Evolutionary conservation across 257 asterid species (phyloP).

Genomic region (Scutellaria barbata): DNA sequence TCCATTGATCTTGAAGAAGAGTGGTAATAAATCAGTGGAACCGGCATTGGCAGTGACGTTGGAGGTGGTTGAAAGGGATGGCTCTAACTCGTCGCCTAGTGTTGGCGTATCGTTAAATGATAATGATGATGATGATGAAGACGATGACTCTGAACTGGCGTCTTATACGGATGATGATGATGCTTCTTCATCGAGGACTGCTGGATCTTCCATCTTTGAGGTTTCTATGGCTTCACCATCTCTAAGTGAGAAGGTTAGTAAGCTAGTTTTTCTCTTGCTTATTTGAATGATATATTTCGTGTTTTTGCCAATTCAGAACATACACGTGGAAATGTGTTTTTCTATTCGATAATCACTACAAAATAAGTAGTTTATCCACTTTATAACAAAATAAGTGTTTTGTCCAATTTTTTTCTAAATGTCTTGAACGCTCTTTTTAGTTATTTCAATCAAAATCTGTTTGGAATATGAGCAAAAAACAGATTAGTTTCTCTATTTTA

Average conservation of each 20-base stretch:
- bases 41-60: constrained; percentile 62
- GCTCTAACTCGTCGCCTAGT: constrained; percentile 68
- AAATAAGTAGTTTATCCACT: too few species aligned
- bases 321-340: too few species aligned
- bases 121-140: neutral
- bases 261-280: neutral
- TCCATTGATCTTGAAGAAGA: constrained; percentile 72
- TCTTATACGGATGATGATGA: constrained; percentile 62
- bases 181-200: constrained; percentile 74
- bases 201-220: constrained; percentile 57
- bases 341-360: too few species aligned
- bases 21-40: constrained; percentile 46
- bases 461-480: too few species aligned
- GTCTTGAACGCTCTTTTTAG: too few species aligned
- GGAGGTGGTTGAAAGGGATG: constrained; percentile 64
- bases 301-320: too few species aligned
- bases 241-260: constrained; percentile 63
- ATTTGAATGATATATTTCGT: too few species aligned
- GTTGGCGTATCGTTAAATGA: constrained; percentile 42
- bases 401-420: too few species aligned
- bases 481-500: too few species aligned
- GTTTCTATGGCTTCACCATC: constrained; percentile 63
- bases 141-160: constrained; percentile 51
- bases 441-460: too few species aligned
- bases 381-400: too few species aligned